Base-by-base conservation (phyloP, 306 rosid genomes). In the Citrullus amarus region DNA sequence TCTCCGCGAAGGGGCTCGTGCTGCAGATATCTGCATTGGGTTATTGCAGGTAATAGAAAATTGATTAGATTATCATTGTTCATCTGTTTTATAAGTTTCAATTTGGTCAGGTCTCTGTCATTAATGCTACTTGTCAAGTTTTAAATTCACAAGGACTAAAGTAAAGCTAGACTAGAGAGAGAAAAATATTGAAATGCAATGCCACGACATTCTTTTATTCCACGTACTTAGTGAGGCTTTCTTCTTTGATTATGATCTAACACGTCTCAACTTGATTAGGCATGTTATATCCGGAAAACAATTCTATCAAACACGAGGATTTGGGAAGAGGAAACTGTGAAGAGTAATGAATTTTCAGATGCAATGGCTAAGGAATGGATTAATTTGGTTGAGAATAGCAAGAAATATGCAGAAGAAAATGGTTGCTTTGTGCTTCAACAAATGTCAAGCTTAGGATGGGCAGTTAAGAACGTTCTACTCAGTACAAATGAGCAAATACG, bases 1-100 rank as follows among this genome's bases (percentile, higher is more conserved):
- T 79, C 77, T 90, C 28, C 87, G 94, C 1, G 98, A 91, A 83
- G 96, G 96, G 62, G 92, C 89, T 8, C 65, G 75, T 54, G 73
- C 91, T 5, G 36, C 83, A 54, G 86, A 93, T 76, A 61, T 89
- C 78, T 87, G 80, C 79, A 83, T 9, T 82, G 97, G 96, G 79
- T 84, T 93, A 79, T 82, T 93, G 79, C 98, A 93, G 98, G 98
- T 93, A 73, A 77, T 25, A 69, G 4, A 8, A 56, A 46, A 34
- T 39, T 22, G 53, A 13, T 68, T 69, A 11, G 2, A 18, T 20
- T 18, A n/a, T 12, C 75, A 69, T 41, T 41, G 44, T 41, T 6
- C 44, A 41, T 41, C 44, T 6, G 2, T 7, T 1, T 39, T 1
- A 39, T 0, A 39, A 39, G 43, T 39, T 39, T 39, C 43, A 6